Evolutionary conservation across 2,329 filamentous ascomycete genomes (phyloP), one percentile per base, ranked within the genome.

Genomic region (Chrysoporthe austroafricana): DNA sequence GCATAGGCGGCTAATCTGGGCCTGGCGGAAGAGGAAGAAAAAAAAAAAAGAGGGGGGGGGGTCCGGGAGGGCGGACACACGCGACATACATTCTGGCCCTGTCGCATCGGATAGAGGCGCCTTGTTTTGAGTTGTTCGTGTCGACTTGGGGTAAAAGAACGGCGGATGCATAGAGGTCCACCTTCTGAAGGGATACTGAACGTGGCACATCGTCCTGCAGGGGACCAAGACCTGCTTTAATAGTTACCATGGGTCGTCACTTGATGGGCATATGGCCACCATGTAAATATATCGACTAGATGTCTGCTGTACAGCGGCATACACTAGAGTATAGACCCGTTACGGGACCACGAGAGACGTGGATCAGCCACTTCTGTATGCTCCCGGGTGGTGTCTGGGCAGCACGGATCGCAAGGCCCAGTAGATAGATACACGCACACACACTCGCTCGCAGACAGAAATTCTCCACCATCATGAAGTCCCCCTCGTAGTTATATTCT

Each of bases 21-120:
- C 61, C 57, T n/a, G n/a, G 16, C n/a, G 65, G 62, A 63, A 67
- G 9, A 78, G 75, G 3, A 84, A 83, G 44, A 76, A 76, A 70
- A 26, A 26, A 76, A 70, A 76, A 70, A 87, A 85, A 1, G 85
- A 87, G 62, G 86, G 83, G 50, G 80, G 81, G 4, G 73, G 71
- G 34, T 73, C 66, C 8, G 80, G 76, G 6, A 75, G 81, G 74
- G 83, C 84, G 0, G 83, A 58, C 79, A 79, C 71, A 86, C 76
- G 70, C 85, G 83, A 11, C 34, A 58, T 5, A 85, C 21, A 87
- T 73, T 72, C 85, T 86, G 71, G 84, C 81, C 1, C 74, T 69
- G 0, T 73, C 34, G 46, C 52, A 68, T 65, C 64, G 58, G 63
- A 68, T 70, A 64, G 66, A 68, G 68, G 66, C 68, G 66, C 63